Evolutionary conservation across 2,329 filamentous ascomycete species (phyloP).

Genomic region (Trichophyton verrucosum): DNA sequence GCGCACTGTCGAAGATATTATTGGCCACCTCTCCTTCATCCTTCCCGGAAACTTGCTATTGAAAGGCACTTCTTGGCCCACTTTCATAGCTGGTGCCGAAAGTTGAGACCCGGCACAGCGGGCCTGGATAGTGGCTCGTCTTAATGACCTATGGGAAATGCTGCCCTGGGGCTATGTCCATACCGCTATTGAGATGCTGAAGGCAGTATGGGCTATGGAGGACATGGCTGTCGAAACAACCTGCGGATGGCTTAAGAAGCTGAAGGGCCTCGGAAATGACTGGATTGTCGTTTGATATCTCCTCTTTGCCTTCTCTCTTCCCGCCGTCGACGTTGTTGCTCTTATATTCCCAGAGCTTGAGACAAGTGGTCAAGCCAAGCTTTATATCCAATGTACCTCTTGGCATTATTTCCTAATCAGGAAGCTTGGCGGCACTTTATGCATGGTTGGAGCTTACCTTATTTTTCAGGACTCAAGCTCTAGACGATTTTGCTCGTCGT

Average conservation of each 20-base stretch:
- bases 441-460: neutral
- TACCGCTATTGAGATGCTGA: slow-evolving; percentile 4
- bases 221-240: neutral
- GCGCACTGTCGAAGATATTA: slow-evolving; percentile 19
- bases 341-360: neutral
- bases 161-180: slow-evolving; percentile 3
- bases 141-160: slow-evolving; percentile 24
- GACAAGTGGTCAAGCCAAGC: neutral
- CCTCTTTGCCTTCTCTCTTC: neutral
- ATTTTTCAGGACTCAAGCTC: neutral
- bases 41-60: slow-evolving; percentile 27
- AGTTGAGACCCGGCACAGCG: slow-evolving; percentile 24
- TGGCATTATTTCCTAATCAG: slow-evolving; percentile 2
- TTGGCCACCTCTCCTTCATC: slow-evolving; percentile 27
- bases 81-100: slow-evolving; percentile 34
- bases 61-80: slow-evolving; percentile 34
- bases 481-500: too few relatives aligned
- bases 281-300: slow-evolving; percentile 6
- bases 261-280: slow-evolving; percentile 4
- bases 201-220: neutral
- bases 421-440: slow-evolving; percentile 3
- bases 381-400: neutral
- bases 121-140: slow-evolving; percentile 22
- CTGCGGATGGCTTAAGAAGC: slow-evolving; percentile 1
- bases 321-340: neutral